A percentile compares a stretch with the other conserved stretches of the same genome.
Evolutionary conservation across 441 rosid genomes (phyloP).

Genomic region (Euphorbia celastroides): DNA sequence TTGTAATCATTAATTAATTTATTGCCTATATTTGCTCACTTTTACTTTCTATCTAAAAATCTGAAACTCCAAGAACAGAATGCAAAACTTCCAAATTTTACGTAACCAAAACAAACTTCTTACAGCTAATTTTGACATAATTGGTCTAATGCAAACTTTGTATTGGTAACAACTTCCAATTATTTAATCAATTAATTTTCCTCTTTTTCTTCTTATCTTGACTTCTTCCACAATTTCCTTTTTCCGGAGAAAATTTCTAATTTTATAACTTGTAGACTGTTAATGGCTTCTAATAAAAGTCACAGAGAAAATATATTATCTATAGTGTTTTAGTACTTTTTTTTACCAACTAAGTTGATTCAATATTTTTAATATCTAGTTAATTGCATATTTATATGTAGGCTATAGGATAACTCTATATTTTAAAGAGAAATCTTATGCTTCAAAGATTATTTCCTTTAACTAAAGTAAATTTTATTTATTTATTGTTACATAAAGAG

Average conservation of each 20-base stretch:
- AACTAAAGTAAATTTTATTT: neutral
- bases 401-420: too few relatives aligned
- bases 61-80: neutral
- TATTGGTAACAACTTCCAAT: neutral
- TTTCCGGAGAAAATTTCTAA: neutral
- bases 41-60: neutral
- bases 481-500: neutral
- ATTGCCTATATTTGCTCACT: neutral
- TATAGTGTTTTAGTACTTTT: too few relatives aligned
- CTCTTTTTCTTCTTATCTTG: neutral
- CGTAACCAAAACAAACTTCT: neutral
- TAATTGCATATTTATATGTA: neutral
- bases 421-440: slow-evolving; percentile 12
- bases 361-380: neutral
- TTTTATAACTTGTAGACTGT: neutral
- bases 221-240: neutral
- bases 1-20: neutral
- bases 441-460: slow-evolving; percentile 1
- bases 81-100: neutral
- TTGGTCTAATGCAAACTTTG: neutral
- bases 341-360: too few relatives aligned
- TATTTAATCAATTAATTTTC: neutral
- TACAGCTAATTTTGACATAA: slow-evolving; percentile 1
- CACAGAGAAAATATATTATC: neutral
- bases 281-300: neutral